Base-by-base conservation (phyloP, 768 basidiomycete genomes). In the Trametes cinnabarina region DNA sequence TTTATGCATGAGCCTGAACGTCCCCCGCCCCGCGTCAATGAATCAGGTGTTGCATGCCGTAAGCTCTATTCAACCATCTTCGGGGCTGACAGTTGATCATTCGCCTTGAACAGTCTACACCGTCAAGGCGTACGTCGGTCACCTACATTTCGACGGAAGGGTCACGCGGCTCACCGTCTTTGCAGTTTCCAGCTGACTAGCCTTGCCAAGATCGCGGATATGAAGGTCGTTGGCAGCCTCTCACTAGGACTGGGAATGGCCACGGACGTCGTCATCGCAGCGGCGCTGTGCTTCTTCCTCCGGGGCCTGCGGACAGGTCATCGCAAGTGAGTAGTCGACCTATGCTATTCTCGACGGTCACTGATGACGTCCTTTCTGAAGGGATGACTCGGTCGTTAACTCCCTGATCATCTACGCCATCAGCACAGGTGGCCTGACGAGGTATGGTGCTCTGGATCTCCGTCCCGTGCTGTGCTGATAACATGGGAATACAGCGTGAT, bases 401-500 rank as follows among this genome's bases (percentile, higher is more conserved):
- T 76, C 65, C 3, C 70, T 88, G 28, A 82, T 74, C 8, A 63
- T 83, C n/a, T 85, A 85, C 57, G 84, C 85, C 15, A 71, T 87
- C 40, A 85, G 82, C 59, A 87, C 85, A 0, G 86, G 86, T 19
- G 72, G 74, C 5, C 51, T 89, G 35, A 87, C 86, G n/a, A 83
- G 82, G 86, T 79, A 63, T 47, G 68, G 5, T 37, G 7, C 12
- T 4, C 26, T 26, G 30, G 64, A 22, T 48, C 62, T 41, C 3
- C 20, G 10, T 12, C 8, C 20, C 17, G 22, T 34, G 30, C 35
- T 14, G 34, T 12, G 37, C 48, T 11, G 23, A 37, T 41, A 46
- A 15, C 9, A 20, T 15, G 28, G 11, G 25, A 20, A 43, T 32
- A 61, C 40, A 81, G 81, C 42, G 73, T 75, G 3, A 61, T 79